These are phyloP conservation scores for Paulownia fortunei DNA, from an alignment of 257 asterid genomes.

Conservation along the genomic window DNA sequence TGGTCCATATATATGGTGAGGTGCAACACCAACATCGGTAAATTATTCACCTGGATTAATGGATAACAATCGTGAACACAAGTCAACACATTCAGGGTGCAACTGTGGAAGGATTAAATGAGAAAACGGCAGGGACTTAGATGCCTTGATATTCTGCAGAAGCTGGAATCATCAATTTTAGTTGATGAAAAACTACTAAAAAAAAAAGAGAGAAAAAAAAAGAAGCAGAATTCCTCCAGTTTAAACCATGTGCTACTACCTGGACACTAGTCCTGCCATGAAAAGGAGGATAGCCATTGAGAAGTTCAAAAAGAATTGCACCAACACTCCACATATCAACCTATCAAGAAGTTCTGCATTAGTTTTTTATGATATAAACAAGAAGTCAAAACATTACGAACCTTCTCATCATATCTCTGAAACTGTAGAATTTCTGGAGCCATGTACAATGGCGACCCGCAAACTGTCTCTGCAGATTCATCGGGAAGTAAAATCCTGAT, in stretches of 20 bases:
- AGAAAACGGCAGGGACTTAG: constrained; percentile 47
- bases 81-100: constrained; percentile 50
- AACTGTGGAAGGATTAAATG: constrained; percentile 37
- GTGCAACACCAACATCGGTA: neutral
- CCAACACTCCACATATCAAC: constrained; percentile 71
- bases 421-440: constrained; percentile 67
- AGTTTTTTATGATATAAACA: neutral
- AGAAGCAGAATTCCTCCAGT: constrained; percentile 5
- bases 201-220: neutral
- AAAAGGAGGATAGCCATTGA: constrained; percentile 63
- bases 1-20: neutral
- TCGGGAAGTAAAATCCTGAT: constrained; percentile 49
- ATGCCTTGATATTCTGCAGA: constrained; percentile 53
- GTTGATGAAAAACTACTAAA: neutral
- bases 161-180: constrained; percentile 41
- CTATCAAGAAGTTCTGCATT: constrained; percentile 32
- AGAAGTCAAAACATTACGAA: constrained; percentile 15
- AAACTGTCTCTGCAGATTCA: constrained; percentile 48
- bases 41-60: constrained; percentile 46
- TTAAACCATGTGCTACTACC: constrained; percentile 38
- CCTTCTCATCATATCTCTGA: constrained; percentile 56
- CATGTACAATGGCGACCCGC: constrained; percentile 66
- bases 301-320: constrained; percentile 62
- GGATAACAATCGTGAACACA: constrained; percentile 56
- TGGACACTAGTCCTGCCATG: constrained; percentile 54